Percentiles rank a stretch among this genome's conserved stretches.
These are phyloP conservation scores for Sphaceloma murrayae DNA, from an alignment of 2,329 filamentous ascomycete species.

Conservation along the genomic window DNA sequence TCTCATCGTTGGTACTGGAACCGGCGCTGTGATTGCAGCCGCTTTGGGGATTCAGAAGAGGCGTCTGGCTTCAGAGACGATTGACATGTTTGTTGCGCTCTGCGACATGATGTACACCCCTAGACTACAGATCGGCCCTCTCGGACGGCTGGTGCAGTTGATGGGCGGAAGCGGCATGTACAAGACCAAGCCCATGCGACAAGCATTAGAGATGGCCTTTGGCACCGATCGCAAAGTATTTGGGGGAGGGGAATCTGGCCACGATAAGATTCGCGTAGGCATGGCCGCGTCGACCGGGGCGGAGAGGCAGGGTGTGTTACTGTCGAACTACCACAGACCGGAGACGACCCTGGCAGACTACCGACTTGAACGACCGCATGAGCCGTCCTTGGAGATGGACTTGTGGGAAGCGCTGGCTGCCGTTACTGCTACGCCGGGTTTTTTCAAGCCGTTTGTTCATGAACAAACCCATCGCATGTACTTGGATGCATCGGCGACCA, in stretches of 20 bases:
- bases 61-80: slow-evolving; percentile 33
- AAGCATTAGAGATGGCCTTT: slow-evolving; percentile 34
- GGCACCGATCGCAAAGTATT: slow-evolving; percentile 31
- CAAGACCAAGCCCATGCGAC: slow-evolving; percentile 28
- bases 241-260: slow-evolving; percentile 23
- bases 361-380: slow-evolving; percentile 34
- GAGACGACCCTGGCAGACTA: slow-evolving; percentile 27
- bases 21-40: slow-evolving; percentile 39
- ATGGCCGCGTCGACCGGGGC: slow-evolving; percentile 36
- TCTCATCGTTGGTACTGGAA: slow-evolving; percentile 39
- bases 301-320: slow-evolving; percentile 33
- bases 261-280: slow-evolving; percentile 30
- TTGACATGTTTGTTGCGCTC: slow-evolving; percentile 31
- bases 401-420: slow-evolving; percentile 46
- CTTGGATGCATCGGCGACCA: slow-evolving; percentile 41
- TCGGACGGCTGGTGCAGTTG: slow-evolving; percentile 29
- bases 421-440: slow-evolving; percentile 41
- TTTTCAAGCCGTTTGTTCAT: slow-evolving; percentile 46
- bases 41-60: slow-evolving; percentile 32
- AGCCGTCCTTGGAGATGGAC: slow-evolving; percentile 34
- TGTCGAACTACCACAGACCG: slow-evolving; percentile 39
- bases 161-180: slow-evolving; percentile 23
- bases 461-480: slow-evolving; percentile 39
- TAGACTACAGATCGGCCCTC: slow-evolving; percentile 29
- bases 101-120: slow-evolving; percentile 36